Percentiles rank a stretch among this genome's conserved stretches.
Conservation (phyloP, 2,329 filamentous ascomycete genomes). For the Pochonia chlamydosporia region DNA sequence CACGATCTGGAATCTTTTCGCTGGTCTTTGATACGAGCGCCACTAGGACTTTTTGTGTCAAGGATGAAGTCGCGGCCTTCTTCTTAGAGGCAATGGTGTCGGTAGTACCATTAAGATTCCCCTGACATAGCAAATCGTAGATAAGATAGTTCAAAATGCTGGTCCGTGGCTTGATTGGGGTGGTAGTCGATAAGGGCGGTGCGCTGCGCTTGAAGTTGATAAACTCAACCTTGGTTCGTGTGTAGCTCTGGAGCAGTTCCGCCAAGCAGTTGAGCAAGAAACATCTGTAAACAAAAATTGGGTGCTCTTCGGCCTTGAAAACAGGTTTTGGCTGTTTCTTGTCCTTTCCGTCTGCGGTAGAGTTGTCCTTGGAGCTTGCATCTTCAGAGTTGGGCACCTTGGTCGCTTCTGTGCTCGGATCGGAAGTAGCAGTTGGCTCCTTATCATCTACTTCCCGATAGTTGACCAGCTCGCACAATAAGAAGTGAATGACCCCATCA, state of each 20-base stretch:
- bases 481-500: conserved; percentile 90
- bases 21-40: conserved; percentile 83
- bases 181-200: conserved; percentile 73
- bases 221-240: conserved; percentile 93
- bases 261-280: conserved; percentile 89
- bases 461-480: conserved; percentile 85
- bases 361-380: conserved; percentile 24
- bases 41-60: conserved; percentile 81
- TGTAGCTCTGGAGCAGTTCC: conserved; percentile 88
- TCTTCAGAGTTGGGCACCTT: conserved; percentile 18
- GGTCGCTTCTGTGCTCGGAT: conserved; percentile 29
- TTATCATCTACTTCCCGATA: conserved; percentile 92
- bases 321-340: conserved; percentile 64
- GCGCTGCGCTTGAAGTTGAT: conserved; percentile 97
- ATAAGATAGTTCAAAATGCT: conserved; percentile 92
- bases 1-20: conserved; percentile 60
- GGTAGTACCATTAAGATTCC: conserved; percentile 59
- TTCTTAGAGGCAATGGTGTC: conserved; percentile 79
- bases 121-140: conserved; percentile 62
- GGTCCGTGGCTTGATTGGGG: conserved; percentile 89
- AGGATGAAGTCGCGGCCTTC: conserved; percentile 74
- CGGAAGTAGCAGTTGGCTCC: conserved; percentile 44
- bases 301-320: conserved; percentile 90
- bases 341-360: conserved; percentile 38
- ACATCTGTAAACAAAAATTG: conserved; percentile 93